Base-by-base conservation (phyloP, 345 rosid species). In the Brassica incana region DNA sequence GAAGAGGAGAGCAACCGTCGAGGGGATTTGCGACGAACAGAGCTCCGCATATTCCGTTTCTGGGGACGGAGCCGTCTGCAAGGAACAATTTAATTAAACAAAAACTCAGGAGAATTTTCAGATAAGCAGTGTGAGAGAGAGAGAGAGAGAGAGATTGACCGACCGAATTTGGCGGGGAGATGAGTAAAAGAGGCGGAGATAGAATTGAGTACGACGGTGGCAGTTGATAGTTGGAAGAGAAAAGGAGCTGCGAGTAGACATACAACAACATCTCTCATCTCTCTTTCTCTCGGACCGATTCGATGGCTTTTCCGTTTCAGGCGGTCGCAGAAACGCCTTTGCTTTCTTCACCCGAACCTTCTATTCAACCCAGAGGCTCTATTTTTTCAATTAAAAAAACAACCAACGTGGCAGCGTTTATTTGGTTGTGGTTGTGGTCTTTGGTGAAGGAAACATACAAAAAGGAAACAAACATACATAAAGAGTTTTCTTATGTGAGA, bases 91-190 rank as follows among this genome's bases (percentile, higher is more conserved):
- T 11, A n/a, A 62, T 0, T 40, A 32, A 65, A n/a, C 11, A 27
- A n/a, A 27, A 8, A 50, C 7, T 23, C 25, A 23, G 65, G 2
- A 32, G 7, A 32, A 29, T 48, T 3, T 2, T 9, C 18, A 61
- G 58, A 14, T 1, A 2, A 58, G 29, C 8, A 32, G 1, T 69
- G 32, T n/a, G 8, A 36, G 32, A 18, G 8, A 36, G 29, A 18
- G n/a, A 23, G 14, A 8, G 45, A 33, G 73, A 40, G 48, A 32
- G 48, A 18, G 15, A 23, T 67, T 23, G 82, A 90, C 92, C 89
- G 82, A 72, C 95, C 93, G 80, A 72, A 90, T 85, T 88, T 89
- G 70, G 95, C 95, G 40, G 97, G 93, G 79, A 90, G 88, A 86
- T 86, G 90, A 15, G 88, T 68, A 77, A 88, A 92, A 69, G 87